Base-by-base conservation (phyloP, 768 basidiomycete species). In the Paxillus involutus region DNA sequence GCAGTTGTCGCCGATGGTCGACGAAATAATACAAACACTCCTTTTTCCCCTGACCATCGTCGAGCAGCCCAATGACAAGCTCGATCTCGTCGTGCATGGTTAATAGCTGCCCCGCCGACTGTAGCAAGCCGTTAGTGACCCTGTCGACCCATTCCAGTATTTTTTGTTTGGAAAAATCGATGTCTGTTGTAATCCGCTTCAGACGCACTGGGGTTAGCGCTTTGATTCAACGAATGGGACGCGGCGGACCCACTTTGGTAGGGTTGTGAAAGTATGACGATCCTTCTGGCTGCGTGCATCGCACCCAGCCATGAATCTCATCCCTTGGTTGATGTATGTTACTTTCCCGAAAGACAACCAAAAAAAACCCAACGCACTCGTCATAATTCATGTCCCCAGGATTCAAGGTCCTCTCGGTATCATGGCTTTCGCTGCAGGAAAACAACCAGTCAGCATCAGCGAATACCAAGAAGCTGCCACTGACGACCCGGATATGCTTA, bases 281-380 rank as follows among this genome's bases (percentile, higher is more conserved):
- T 5, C 84, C 84, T 66, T 85, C 83, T 0, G 83, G 81, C 60
- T 84, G 83, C 13, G 17, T 43, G 19, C 39, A 47, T 41, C 39
- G 24, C 6, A 35, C 14, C 52, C 52, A 53, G 12, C 30, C 30
- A 29, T 12, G n/a, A 12, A 47, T 24, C 9, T 9, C 19, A 24
- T 26, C 33, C 4, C 16, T 35, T 7, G 9, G 13, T 14, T 2
- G 19, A 13, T 16, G 10, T 10, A 24, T 4, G 39, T 30, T 42
- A n/a, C 21, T 21, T 11, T 32, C 45, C 13, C 3, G 8, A 8
- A 43, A 40, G 19, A 14, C 17, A 26, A 29, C 10, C 3, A 35
- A 35, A 52, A 14, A 24, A 32, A 33, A 5, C 14, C 14, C 13
- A 13, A 47, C 52, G 9, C 13, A 53, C 52, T 47, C 46, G 12